Conservation (phyloP, 768 basidiomycete genomes). For the Suillus lakei region DNA sequence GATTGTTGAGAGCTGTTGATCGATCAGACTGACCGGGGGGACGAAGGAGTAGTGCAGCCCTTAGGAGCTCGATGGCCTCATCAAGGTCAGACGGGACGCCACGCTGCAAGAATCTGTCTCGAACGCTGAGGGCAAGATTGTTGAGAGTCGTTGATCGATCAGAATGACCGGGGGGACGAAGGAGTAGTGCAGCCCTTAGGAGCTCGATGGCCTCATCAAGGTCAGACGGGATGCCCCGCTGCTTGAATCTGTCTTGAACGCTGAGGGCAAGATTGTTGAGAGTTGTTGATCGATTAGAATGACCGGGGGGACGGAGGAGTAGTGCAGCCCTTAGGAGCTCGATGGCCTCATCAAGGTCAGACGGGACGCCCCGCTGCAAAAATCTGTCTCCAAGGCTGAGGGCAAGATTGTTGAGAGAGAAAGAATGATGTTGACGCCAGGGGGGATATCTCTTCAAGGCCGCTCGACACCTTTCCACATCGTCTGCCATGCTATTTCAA, state of each 20-base stretch:
- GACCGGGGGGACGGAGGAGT: no score
- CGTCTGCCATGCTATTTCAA: no score
- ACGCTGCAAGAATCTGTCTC: no score
- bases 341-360: constrained; percentile 18
- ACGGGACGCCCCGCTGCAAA: neutral
- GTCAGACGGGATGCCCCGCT: constrained; percentile 13
- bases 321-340: no score
- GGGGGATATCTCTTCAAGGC: constrained; percentile 13
- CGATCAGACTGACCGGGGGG: no score
- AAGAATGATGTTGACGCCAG: constrained; percentile 15
- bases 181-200: neutral
- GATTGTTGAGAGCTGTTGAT: no score
- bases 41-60: no score
- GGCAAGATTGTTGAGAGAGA: constrained; percentile 18
- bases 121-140: constrained; percentile 22
- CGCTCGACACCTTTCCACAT: neutral
- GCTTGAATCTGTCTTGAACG: constrained; percentile 14
- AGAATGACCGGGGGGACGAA: constrained; percentile 18
- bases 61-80: no score
- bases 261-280: constrained; percentile 15
- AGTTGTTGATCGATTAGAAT: no score
- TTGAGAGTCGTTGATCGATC: constrained; percentile 16
- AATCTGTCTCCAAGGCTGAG: constrained; percentile 13
- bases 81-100: no score
- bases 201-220: constrained; percentile 14